Conservation (phyloP, 2,329 filamentous ascomycete genomes). For the Zopfia rhizophila region DNA sequence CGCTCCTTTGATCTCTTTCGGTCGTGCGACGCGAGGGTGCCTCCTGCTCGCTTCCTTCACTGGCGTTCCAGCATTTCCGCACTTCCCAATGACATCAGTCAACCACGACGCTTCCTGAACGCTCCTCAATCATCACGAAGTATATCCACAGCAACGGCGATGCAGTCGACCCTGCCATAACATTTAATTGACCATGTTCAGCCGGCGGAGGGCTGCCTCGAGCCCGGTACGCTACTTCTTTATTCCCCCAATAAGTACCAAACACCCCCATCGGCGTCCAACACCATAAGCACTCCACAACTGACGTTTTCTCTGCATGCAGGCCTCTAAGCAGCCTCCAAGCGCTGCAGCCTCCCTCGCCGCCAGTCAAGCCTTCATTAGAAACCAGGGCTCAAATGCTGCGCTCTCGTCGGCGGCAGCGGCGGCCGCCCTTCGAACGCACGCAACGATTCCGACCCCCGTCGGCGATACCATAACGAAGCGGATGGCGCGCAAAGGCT, state of each 20-base stretch:
- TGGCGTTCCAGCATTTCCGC: too few species aligned
- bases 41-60: too few species aligned
- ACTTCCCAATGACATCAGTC: conserved; percentile 23
- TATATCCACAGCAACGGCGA: conserved; percentile 19
- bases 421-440: conserved; percentile 82
- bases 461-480: conserved; percentile 89
- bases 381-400: conserved; percentile 69
- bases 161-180: conserved; percentile 38
- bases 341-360: conserved; percentile 81
- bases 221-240: conserved; percentile 43
- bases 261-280: not conserved
- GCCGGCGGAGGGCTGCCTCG: conserved; percentile 42
- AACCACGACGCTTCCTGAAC: conserved; percentile 9
- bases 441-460: conserved; percentile 79
- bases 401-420: conserved; percentile 86
- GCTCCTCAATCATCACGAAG: too few species aligned
- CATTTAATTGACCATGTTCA: conserved; percentile 45
- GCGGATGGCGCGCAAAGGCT: conserved; percentile 79
- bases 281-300: not conserved
- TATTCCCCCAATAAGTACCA: conserved; percentile 10
- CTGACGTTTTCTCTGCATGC: conserved; percentile 30
- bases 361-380: conserved; percentile 82
- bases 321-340: conserved; percentile 60
- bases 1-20: too few species aligned
- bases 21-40: too few species aligned